phyloP scores from a whole-genome alignment of 352 stramenopile genomes.

The Globisporangium recalcitrans region DNA sequence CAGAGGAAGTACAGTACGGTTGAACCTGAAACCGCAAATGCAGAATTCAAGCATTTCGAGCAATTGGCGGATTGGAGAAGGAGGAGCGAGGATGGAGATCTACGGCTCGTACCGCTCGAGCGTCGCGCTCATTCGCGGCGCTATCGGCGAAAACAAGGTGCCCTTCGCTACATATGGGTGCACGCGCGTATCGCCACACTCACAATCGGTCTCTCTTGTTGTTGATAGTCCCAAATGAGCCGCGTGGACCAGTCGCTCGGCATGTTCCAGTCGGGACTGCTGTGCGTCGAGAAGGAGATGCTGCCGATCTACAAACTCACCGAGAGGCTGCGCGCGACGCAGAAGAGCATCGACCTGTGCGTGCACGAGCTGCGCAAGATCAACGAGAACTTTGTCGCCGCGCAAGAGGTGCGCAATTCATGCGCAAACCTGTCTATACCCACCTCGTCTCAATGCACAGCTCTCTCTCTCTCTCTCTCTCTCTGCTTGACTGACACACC shows the following conservation, averaged over 20 bases:
- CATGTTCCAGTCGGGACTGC: slow-evolving; percentile 55
- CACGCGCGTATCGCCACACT: neutral
- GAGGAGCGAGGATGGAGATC: slow-evolving; percentile 39
- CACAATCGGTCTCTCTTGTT: neutral
- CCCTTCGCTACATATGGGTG: no score
- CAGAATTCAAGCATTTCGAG: neutral
- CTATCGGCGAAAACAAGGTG: slow-evolving; percentile 62
- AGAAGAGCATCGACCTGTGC: slow-evolving; percentile 82
- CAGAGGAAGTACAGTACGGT: neutral
- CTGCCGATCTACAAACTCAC: slow-evolving; percentile 83
- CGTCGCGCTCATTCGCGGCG: slow-evolving; percentile 56
- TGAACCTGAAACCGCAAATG: neutral
- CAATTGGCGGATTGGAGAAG: neutral
- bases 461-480: no score
- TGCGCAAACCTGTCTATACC: no score
- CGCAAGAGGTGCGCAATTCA: slow-evolving; percentile 43
- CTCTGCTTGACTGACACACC: neutral
- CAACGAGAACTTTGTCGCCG: slow-evolving; percentile 69
- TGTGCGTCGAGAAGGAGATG: slow-evolving; percentile 77
- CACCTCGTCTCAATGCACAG: no score
- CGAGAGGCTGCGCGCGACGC: slow-evolving; percentile 67
- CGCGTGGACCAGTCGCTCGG: slow-evolving; percentile 51
- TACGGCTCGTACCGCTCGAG: slow-evolving; percentile 42
- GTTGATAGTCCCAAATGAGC: slow-evolving; percentile 50
- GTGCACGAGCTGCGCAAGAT: slow-evolving; percentile 64